Percentiles rank a stretch among this genome's conserved stretches.
phyloP scores from a whole-genome alignment of 306 rosid species.

The Gastrolobium bilobum region DNA sequence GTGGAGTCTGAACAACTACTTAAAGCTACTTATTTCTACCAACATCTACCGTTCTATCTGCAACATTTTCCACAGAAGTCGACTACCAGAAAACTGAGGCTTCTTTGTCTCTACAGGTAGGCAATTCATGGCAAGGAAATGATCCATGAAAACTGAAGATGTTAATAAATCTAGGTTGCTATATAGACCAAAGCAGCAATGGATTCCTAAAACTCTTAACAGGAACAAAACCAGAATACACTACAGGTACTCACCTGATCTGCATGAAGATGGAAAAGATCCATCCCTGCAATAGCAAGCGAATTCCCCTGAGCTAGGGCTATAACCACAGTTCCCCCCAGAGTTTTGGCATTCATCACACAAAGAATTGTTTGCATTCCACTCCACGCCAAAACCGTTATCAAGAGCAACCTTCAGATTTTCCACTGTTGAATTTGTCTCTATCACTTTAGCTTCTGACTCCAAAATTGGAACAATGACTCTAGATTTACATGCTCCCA shows the following conservation, averaged over 20 bases:
- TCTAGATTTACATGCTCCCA: slow-evolving; percentile 42
- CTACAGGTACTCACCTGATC: slow-evolving; percentile 49
- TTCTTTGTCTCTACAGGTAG: not conserved
- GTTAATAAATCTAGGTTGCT: not conserved
- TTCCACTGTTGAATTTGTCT: not conserved
- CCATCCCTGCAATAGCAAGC: slow-evolving; percentile 65
- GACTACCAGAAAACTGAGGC: not conserved
- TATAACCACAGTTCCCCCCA: slow-evolving; percentile 64
- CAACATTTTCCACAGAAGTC: not conserved
- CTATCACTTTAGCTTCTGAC: slow-evolving; percentile 39
- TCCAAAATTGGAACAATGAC: slow-evolving; percentile 49
- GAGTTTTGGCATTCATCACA: slow-evolving; percentile 57
- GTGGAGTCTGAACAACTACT: not conserved
- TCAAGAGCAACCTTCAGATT: slow-evolving; percentile 49
- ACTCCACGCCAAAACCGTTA: slow-evolving; percentile 58
- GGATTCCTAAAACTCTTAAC: not conserved
- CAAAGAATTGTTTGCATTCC: slow-evolving; percentile 56
- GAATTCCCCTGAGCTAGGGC: slow-evolving; percentile 48
- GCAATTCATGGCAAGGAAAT: not conserved
- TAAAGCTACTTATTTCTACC: slow-evolving; percentile 29
- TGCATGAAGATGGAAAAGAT: slow-evolving; percentile 48
- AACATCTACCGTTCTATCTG: slow-evolving; percentile 30
- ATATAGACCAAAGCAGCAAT: not conserved
- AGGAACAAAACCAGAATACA: not conserved
- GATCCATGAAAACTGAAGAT: not conserved